Conservation (phyloP, 139 green algal species). For the Micromonas pusilla region DNA sequence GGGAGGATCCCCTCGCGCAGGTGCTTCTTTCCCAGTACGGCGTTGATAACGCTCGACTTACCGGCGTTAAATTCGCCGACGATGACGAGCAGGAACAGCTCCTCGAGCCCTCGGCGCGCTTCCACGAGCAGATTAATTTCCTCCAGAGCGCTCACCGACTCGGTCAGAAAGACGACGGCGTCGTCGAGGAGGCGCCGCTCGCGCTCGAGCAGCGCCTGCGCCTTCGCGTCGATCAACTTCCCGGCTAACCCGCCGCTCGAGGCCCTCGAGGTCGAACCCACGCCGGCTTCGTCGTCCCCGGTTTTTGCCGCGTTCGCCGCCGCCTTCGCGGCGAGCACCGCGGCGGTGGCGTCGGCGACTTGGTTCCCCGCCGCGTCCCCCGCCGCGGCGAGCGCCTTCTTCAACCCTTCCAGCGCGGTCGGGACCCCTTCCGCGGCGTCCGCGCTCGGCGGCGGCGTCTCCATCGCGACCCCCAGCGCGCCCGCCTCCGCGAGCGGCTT, state of each 20-base stretch:
- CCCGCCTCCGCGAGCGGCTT: not conserved
- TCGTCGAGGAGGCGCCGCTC: constrained; percentile 5
- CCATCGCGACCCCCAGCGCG: not conserved
- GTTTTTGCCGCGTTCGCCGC: not conserved
- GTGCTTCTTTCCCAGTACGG: constrained; percentile 71
- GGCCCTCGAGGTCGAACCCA: not conserved
- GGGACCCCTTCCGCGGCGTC: no score
- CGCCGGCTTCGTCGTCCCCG: not conserved
- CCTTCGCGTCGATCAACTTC: not conserved
- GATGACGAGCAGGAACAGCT: constrained; percentile 82
- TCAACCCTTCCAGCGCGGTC: no score
- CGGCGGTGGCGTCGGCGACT: not conserved
- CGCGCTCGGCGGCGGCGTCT: not conserved
- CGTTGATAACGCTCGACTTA: constrained; percentile 90
- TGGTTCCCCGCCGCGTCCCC: not conserved
- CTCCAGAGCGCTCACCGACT: not conserved
- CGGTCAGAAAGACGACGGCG: constrained; percentile 3
- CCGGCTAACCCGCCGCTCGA: not conserved
- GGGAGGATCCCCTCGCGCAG: constrained; percentile 88
- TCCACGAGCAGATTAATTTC: constrained; percentile 22
- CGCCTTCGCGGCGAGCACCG: not conserved
- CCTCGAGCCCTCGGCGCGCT: constrained; percentile 61
- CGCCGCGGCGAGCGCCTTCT: no score
- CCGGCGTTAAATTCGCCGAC: constrained; percentile 92
- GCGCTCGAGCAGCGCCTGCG: constrained; percentile 2